These are phyloP conservation scores for Andrographis paniculata DNA, from an alignment of 305 asterid genomes.

Conservation along the genomic window DNA sequence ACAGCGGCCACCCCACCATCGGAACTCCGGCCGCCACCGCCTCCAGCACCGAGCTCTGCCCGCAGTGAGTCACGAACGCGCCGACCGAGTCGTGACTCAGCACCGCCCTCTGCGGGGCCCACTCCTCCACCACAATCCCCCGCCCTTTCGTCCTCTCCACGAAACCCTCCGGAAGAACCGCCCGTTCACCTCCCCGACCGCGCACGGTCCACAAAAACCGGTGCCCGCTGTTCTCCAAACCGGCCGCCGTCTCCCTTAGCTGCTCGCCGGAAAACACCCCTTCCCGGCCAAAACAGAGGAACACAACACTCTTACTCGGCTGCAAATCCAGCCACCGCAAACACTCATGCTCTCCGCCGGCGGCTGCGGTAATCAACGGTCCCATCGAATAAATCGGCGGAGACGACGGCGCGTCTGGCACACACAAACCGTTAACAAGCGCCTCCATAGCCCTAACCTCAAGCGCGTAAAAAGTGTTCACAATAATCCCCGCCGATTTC, in stretches of 20 bases:
- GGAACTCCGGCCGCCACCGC: conserved; percentile 51
- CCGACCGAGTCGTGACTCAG: conserved; percentile 46
- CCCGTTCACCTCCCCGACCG: conserved; percentile 10
- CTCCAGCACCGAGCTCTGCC: conserved; percentile 55
- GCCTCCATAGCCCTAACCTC: conserved; percentile 29
- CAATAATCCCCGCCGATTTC: conserved; percentile 24
- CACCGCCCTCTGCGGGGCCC: conserved; percentile 63
- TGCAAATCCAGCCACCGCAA: conserved; percentile 37
- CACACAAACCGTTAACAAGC: conserved; percentile 19
- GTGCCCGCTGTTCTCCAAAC: conserved; percentile 33
- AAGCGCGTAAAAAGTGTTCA: conserved; percentile 25
- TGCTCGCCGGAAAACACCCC: conserved; percentile 30
- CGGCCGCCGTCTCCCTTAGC: conserved; percentile 28
- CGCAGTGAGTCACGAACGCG: conserved; percentile 72
- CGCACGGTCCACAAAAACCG: conserved; percentile 41
- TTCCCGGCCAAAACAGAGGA: conserved; percentile 41
- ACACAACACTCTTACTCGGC: conserved; percentile 30
- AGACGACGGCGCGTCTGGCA: conserved; percentile 20
- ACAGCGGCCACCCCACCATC: conserved; percentile 57
- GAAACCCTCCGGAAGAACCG: conserved; percentile 46
- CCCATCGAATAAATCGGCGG: conserved; percentile 35
- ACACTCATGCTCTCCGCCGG: conserved; percentile 23
- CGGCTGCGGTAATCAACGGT: conserved; percentile 17
- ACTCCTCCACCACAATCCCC: conserved; percentile 40
- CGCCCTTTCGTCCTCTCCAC: conserved; percentile 34